Evolutionary conservation across 1,284 basidiomycete genomes (phyloP).

Genomic region (Sporisorium sorghi): DNA sequence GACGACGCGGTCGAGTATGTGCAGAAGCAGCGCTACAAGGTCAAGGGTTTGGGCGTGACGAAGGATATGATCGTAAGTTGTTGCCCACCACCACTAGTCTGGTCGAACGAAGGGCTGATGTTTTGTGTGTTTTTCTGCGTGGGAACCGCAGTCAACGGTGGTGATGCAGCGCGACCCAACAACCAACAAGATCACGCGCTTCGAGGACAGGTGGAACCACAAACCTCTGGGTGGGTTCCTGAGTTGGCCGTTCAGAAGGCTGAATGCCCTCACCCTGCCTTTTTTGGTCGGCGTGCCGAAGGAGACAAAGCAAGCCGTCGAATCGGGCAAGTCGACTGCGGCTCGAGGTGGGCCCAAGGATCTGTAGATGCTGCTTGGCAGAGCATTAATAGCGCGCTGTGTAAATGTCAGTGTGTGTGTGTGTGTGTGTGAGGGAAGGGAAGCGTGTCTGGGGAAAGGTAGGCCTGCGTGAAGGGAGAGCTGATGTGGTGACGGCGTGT

Average conservation of each 20-base stretch:
- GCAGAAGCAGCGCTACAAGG: constrained; percentile 75
- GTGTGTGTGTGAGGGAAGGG: too few species aligned
- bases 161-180: constrained; percentile 76
- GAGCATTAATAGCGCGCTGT: too few species aligned
- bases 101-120: too few species aligned
- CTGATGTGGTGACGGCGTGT: too few species aligned
- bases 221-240: constrained; percentile 21
- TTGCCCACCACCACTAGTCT: neutral
- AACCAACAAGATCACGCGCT: constrained; percentile 74
- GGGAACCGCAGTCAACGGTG: constrained; percentile 73
- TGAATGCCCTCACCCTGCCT: constrained; percentile 33
- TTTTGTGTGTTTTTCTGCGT: neutral
- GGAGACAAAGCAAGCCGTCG: constrained; percentile 11
- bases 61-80: constrained; percentile 73
- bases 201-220: constrained; percentile 76
- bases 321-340: too few species aligned
- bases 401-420: too few species aligned
- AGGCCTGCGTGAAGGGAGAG: too few species aligned
- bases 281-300: constrained; percentile 29
- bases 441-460: too few species aligned
- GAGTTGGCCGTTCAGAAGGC: constrained; percentile 33
- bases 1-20: constrained; percentile 76
- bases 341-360: too few species aligned
- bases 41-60: constrained; percentile 71
- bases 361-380: too few species aligned